Evolutionary conservation across 176 grass and related monocot species (phyloP), one percentile per base, ranked within the genome.

Genomic region (Thalia dealbata): DNA sequence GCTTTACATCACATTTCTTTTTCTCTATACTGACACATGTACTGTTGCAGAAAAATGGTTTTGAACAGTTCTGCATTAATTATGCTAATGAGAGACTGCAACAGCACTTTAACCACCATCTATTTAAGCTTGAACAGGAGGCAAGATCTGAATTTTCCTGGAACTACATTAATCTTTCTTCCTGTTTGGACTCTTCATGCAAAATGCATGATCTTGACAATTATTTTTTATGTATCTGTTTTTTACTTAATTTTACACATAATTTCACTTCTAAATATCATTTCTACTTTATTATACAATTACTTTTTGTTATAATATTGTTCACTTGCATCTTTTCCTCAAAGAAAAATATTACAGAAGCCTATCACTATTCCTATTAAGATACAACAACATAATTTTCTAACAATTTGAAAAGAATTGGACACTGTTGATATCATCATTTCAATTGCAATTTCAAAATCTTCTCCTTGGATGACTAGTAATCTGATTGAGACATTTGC

Each of bases 51-150:
- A 93, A 82, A 65, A 99, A 99, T 72, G 90, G 89, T 73, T 99
- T 99, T 75, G 95, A 99, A 91, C 95, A 99, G 69, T 99, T 99
- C 79, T 99, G 95, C 64, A 99, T 99, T 71, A 99, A 99, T 73
- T 99, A 93, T 81, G 85, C 90, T 32, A 99, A 99, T 67, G 95
- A 99, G 81, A 91, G 87, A 75, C 81, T 99, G 22, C 95, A 99
- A 42, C 95, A 93, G 79, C 95, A 99, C 82, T 99, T 99, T 79
- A 99, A 99, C 26, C 90, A 87, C 14, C 95, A 99, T 72, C 81
- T 99, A 83, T 99, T 99, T 84, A 99, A 99, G 74, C 85, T 99
- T 30, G 90, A 99, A 52, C 95, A 99, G 74, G 95, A 99, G 78
- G 95, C 92, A 83, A 72, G 63, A 44, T 23, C 35, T 43, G 25